A percentile compares a stretch with the other conserved stretches of the same genome.
Conservation (phyloP, 768 basidiomycete genomes). For the Termitomyces sp. region DNA sequence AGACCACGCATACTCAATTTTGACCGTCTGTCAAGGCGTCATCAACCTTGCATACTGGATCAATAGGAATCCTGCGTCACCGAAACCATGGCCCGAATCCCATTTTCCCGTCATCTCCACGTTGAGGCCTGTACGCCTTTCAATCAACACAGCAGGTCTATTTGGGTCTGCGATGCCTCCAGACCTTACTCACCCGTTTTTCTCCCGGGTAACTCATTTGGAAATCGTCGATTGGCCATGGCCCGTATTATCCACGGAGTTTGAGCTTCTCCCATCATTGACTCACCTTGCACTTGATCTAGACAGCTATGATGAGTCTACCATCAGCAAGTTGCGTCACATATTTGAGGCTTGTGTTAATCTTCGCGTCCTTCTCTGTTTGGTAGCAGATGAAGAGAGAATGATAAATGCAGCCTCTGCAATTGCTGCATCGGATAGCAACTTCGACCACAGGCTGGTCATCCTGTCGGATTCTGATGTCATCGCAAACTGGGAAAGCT, state of each 20-base stretch:
- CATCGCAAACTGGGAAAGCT: constrained; percentile 21
- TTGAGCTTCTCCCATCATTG: constrained; percentile 16
- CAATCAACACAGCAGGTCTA: constrained; percentile 20
- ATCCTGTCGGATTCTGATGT: constrained; percentile 20
- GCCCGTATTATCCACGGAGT: constrained; percentile 2
- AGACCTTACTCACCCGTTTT: constrained; percentile 21
- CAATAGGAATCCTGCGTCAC: not conserved
- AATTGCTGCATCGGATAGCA: constrained; percentile 11
- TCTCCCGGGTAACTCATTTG: constrained; percentile 19
- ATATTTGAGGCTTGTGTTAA: constrained; percentile 17
- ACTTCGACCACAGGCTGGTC: constrained; percentile 15
- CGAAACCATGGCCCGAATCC: not conserved
- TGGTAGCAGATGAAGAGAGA: constrained; percentile 16
- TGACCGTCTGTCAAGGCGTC: constrained; percentile 21
- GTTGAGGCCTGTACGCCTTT: constrained; percentile 19
- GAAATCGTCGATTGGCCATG: constrained; percentile 23
- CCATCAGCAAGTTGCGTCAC: constrained; percentile 11
- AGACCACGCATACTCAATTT: constrained; percentile 13
- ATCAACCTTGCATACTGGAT: constrained; percentile 23
- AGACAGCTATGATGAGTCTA: constrained; percentile 11
- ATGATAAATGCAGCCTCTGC: constrained; percentile 15
- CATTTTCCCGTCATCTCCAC: constrained; percentile 16
- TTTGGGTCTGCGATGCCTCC: constrained; percentile 11
- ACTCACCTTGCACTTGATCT: constrained; percentile 23
- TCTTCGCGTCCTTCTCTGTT: constrained; percentile 18